phyloP scores from a whole-genome alignment of 2,329 filamentous ascomycete species.

The Penicillium sp. region DNA sequence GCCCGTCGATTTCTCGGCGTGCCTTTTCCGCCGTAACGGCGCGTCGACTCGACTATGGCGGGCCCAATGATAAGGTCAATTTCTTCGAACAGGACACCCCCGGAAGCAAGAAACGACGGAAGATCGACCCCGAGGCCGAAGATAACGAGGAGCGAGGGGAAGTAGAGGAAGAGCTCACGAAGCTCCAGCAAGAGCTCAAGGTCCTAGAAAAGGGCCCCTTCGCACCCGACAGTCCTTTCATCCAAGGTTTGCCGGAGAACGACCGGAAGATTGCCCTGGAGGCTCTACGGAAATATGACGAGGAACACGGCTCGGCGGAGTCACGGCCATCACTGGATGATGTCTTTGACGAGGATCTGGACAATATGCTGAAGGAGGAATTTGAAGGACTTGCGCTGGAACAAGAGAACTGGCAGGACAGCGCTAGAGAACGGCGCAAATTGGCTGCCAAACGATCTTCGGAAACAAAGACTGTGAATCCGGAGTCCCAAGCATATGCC shows the following conservation, averaged over 20 bases:
- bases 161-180: constrained; percentile 38
- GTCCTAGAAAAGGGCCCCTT: constrained; percentile 44
- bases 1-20: constrained; percentile 30
- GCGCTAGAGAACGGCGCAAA: constrained; percentile 18
- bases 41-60: constrained; percentile 33
- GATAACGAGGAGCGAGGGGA: constrained; percentile 37
- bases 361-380: constrained; percentile 40
- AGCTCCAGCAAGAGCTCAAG: constrained; percentile 42
- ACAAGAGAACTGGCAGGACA: constrained; percentile 37
- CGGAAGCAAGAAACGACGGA: constrained; percentile 35
- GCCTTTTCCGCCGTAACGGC: constrained; percentile 32
- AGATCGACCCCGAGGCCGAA: constrained; percentile 42
- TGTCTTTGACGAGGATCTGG: constrained; percentile 43
- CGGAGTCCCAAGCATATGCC: constrained; percentile 39
- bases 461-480: constrained; percentile 34
- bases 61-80: constrained; percentile 41
- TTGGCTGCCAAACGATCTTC: constrained; percentile 23
- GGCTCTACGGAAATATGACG: constrained; percentile 43
- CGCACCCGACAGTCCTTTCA: constrained; percentile 44
- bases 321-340: constrained; percentile 32
- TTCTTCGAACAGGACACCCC: constrained; percentile 45
- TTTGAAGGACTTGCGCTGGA: constrained; percentile 38
- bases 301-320: constrained; percentile 31
- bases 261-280: constrained; percentile 43
- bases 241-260: constrained; percentile 41